Percentiles rank a stretch among this genome's conserved stretches.
Conservation (phyloP, 2,329 filamentous ascomycete species). For the Ophiostoma himal-ulmi region DNA sequence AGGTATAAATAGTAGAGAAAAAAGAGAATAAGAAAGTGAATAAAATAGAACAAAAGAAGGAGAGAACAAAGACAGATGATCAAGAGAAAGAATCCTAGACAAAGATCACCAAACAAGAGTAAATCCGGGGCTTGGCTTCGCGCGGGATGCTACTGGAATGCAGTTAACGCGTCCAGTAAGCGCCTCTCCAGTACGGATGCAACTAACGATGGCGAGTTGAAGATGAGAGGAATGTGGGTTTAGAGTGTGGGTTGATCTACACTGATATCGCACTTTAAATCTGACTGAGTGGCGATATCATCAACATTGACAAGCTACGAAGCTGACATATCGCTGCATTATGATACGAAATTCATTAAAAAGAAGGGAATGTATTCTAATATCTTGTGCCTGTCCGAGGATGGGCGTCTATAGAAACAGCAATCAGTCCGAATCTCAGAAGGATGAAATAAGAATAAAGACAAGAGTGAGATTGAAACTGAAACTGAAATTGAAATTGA, state of each 20-base stretch:
- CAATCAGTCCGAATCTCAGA: not conserved
- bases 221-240: not conserved
- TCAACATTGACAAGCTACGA: too few relatives aligned
- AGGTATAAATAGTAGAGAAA: too few relatives aligned
- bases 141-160: constrained; percentile 1
- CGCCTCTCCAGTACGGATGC: not conserved
- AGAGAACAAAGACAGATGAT: too few relatives aligned
- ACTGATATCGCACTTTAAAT: not conserved
- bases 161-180: not conserved
- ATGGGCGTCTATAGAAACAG: not conserved
- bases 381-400: not conserved
- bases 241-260: not conserved
- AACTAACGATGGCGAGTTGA: not conserved
- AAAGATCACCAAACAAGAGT: not conserved
- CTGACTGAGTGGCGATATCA: not conserved
- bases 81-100: not conserved
- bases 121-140: not conserved
- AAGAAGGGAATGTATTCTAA: not conserved
- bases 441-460: not conserved
- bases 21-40: too few relatives aligned
- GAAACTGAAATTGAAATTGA: not conserved
- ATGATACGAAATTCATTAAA: not conserved
- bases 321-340: too few relatives aligned
- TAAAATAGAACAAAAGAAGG: not conserved
- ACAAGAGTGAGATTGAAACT: not conserved